Conservation (phyloP, 1,284 basidiomycete genomes). For the Cutaneotrichosporon dermatis region DNA sequence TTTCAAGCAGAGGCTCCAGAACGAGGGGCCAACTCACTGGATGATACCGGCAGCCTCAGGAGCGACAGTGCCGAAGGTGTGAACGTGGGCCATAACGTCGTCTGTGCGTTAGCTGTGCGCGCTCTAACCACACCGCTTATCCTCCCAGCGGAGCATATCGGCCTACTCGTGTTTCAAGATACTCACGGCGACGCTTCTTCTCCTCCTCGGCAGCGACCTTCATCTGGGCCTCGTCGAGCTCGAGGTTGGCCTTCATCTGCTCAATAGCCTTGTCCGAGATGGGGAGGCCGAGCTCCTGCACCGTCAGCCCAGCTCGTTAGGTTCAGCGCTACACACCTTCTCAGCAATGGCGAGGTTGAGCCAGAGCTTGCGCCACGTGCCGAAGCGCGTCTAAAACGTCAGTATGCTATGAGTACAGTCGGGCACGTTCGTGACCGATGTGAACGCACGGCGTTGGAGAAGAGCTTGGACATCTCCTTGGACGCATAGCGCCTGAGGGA, state of each 20-base stretch:
- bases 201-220: conserved; percentile 88
- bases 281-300: conserved; percentile 73
- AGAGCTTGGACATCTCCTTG: conserved; percentile 96
- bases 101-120: conserved; percentile 46
- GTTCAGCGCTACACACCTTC: conserved; percentile 52
- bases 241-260: conserved; percentile 89
- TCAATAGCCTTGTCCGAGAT: conserved; percentile 87
- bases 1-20: neutral
- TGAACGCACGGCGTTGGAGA: conserved; percentile 71
- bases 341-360: conserved; percentile 94
- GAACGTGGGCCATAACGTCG: conserved; percentile 99
- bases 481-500: conserved; percentile 85
- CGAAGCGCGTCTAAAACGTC: conserved; percentile 73
- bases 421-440: neutral
- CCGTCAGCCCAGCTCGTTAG: neutral
- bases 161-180: neutral
- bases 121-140: neutral
- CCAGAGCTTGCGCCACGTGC: conserved; percentile 96
- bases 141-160: too few species aligned
- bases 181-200: conserved; percentile 78
- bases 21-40: conserved; percentile 61
- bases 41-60: conserved; percentile 97
- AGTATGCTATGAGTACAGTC: neutral
- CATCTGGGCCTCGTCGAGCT: conserved; percentile 86
- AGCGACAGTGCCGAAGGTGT: conserved; percentile 90